Conservation (phyloP, 1,284 basidiomycete species). For the Tetrapyrgos nigripes region DNA sequence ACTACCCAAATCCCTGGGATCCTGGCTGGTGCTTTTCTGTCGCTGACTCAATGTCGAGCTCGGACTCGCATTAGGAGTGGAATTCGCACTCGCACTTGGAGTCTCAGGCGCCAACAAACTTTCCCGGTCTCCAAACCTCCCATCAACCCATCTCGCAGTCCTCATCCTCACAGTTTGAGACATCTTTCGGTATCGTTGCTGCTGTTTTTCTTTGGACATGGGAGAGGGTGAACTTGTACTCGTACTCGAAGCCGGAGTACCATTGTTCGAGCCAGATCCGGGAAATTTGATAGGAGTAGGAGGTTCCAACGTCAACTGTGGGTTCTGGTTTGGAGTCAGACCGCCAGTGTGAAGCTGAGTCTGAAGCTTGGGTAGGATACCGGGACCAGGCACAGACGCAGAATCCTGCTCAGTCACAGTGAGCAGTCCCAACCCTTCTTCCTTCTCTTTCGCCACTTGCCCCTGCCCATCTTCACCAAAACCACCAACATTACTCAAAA, state of each 20-base stretch:
- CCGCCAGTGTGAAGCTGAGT: too few relatives aligned
- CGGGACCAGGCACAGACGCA: constrained; percentile 9
- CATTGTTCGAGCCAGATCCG: neutral
- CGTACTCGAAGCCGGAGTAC: too few relatives aligned
- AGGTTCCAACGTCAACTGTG: constrained; percentile 43
- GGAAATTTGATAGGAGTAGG: constrained; percentile 34
- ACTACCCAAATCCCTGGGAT: neutral
- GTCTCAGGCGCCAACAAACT: constrained; percentile 25
- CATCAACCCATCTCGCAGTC: constrained; percentile 60
- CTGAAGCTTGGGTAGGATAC: too few relatives aligned
- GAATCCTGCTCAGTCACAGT: constrained; percentile 21
- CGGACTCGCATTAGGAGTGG: too few relatives aligned
- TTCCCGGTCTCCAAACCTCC: constrained; percentile 44
- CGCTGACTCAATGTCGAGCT: too few relatives aligned
- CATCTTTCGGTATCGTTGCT: constrained; percentile 47
- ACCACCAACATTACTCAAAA: neutral
- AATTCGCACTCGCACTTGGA: constrained; percentile 6
- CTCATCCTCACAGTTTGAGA: constrained; percentile 60
- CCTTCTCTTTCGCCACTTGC: constrained; percentile 11
- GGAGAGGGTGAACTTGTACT: too few relatives aligned
- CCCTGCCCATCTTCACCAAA: neutral
- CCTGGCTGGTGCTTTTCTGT: too few relatives aligned
- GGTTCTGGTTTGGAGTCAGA: neutral
- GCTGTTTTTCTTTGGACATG: constrained; percentile 1
- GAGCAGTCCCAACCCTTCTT: constrained; percentile 15